A percentile compares a stretch with the other conserved stretches of the same genome.
Evolutionary conservation across 345 rosid species (phyloP).

Genomic region (Nasturtium officinale): DNA sequence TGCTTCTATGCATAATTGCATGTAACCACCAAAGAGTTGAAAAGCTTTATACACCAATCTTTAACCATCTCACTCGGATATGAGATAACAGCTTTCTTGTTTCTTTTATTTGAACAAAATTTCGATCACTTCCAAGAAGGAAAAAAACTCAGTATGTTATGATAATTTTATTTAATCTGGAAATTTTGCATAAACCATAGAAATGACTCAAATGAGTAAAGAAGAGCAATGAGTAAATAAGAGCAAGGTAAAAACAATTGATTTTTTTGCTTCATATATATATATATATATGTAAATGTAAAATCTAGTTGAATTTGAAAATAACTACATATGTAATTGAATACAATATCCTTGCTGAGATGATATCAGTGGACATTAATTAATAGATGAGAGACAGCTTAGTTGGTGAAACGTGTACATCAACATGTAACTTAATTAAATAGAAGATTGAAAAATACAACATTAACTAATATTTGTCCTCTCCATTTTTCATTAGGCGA

Average conservation of each 20-base stretch:
- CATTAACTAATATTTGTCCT: neutral
- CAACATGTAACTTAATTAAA: neutral
- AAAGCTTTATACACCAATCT: neutral
- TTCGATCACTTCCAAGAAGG: neutral
- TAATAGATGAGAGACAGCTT: constrained; percentile 3
- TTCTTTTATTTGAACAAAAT: neutral
- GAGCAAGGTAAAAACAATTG: neutral
- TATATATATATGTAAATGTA: no score
- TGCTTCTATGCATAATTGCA: constrained; percentile 29
- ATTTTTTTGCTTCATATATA: neutral
- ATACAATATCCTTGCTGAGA: neutral
- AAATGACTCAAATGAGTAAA: no score
- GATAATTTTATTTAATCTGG: neutral
- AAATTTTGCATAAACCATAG: neutral
- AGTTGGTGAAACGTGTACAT: constrained; percentile 7
- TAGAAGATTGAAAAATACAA: neutral
- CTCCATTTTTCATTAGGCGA: constrained; percentile 39
- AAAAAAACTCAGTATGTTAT: neutral
- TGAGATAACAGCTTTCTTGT: neutral
- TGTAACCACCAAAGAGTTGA: neutral
- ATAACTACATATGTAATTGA: neutral
- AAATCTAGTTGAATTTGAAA: neutral
- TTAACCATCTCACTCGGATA: neutral
- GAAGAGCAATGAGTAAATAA: neutral
- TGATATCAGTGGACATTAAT: neutral